These are phyloP conservation scores for Suillus placidus DNA, from an alignment of 768 basidiomycete species.

Conservation along the genomic window DNA sequence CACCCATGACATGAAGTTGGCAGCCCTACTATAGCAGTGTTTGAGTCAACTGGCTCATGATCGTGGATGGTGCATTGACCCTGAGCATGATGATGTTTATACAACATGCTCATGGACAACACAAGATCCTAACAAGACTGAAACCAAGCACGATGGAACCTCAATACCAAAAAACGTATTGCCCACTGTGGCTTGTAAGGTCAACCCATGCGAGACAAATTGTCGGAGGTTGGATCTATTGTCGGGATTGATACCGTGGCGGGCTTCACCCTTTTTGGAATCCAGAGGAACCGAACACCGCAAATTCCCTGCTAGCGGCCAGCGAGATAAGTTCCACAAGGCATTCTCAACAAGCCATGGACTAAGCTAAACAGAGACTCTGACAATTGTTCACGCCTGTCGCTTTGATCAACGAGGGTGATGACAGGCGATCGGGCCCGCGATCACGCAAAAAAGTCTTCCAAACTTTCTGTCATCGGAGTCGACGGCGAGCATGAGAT, in stretches of 20 bases:
- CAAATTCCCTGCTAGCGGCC: background rate
- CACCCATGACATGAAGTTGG: background rate
- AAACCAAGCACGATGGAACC: background rate
- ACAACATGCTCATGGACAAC: background rate
- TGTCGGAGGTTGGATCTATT: background rate
- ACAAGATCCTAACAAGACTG: background rate
- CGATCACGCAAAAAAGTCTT: background rate
- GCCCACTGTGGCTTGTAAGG: background rate
- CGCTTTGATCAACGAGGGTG: background rate
- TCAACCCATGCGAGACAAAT: background rate
- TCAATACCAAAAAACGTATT: background rate
- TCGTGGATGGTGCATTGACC: background rate
- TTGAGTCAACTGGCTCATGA: background rate
- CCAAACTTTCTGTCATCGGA: background rate
- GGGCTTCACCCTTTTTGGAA: background rate
- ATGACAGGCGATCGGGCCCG: background rate
- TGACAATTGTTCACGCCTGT: background rate
- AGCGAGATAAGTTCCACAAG: background rate
- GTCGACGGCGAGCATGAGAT: background rate
- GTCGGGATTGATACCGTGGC: background rate
- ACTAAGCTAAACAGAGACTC: background rate
- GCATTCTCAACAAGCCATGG: background rate
- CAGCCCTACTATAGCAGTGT: background rate
- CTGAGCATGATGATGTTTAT: background rate
- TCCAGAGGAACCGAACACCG: background rate